These are phyloP conservation scores for Auriscalpium vulgare DNA, from an alignment of 768 basidiomycete genomes.

Conservation along the genomic window DNA sequence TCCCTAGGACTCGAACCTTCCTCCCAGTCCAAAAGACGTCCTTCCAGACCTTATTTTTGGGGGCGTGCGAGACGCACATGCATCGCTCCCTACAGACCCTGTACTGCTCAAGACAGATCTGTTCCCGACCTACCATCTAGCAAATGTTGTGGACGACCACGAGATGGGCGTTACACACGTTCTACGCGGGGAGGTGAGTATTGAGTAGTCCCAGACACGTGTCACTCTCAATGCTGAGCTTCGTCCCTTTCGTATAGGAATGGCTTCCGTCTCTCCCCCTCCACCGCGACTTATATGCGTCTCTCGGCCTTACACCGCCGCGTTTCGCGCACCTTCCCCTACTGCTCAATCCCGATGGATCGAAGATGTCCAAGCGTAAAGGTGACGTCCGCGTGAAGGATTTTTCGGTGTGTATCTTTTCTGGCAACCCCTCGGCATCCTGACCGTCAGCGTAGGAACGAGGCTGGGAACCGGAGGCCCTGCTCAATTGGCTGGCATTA, in stretches of 20 bases:
- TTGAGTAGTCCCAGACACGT: not conserved
- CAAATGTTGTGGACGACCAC: slow-evolving; percentile 92
- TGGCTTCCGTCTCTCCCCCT: slow-evolving; percentile 92
- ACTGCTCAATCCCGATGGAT: slow-evolving; percentile 81
- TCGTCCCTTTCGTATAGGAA: slow-evolving; percentile 46
- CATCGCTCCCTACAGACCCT: slow-evolving; percentile 80
- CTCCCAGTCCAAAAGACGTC: slow-evolving; percentile 34
- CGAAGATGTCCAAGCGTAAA: slow-evolving; percentile 91
- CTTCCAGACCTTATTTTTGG: slow-evolving; percentile 69
- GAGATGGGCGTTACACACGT: slow-evolving; percentile 97
- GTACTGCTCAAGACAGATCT: slow-evolving; percentile 87
- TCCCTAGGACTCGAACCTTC: slow-evolving; percentile 50
- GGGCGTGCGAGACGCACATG: slow-evolving; percentile 60
- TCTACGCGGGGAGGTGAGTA: slow-evolving; percentile 77
- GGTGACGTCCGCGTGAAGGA: slow-evolving; percentile 84
- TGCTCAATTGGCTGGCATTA: slow-evolving; percentile 90
- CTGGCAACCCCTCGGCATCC: not conserved
- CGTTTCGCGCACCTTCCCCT: slow-evolving; percentile 89
- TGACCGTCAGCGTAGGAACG: slow-evolving; percentile 39
- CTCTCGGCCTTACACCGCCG: slow-evolving; percentile 63
- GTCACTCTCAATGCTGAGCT: not conserved
- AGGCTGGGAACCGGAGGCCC: slow-evolving; percentile 85
- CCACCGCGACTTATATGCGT: slow-evolving; percentile 83
- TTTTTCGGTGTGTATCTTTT: slow-evolving; percentile 56
- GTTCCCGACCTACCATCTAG: slow-evolving; percentile 95